These are phyloP conservation scores for Biscutella auriculata DNA, from an alignment of 441 rosid species.

Conservation along the genomic window DNA sequence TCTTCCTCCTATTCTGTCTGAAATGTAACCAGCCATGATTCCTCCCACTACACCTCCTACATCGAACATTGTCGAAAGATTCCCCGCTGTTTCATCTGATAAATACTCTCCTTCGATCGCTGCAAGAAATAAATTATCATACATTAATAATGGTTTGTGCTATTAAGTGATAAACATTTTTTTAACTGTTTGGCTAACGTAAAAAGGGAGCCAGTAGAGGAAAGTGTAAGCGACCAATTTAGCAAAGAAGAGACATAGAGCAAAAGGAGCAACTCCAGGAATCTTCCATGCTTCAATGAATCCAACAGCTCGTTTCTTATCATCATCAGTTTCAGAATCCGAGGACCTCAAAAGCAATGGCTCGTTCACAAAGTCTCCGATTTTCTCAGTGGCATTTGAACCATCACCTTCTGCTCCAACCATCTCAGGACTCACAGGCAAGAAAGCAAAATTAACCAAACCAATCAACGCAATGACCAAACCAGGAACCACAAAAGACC, in stretches of 20 bases:
- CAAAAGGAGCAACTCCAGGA: conserved; percentile 92
- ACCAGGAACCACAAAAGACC: conserved; percentile 92
- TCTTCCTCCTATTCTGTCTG: conserved; percentile 63
- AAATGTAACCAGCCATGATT: conserved; percentile 82
- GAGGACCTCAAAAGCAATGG: conserved; percentile 36
- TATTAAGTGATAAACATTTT: no score
- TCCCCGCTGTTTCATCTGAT: conserved; percentile 65
- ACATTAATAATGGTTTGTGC: not conserved
- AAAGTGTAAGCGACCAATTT: conserved; percentile 94
- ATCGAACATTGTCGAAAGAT: conserved; percentile 79
- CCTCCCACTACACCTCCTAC: conserved; percentile 94
- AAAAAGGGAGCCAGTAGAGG: conserved; percentile 97
- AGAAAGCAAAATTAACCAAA: conserved; percentile 43
- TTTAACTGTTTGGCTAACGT: conserved; percentile 88
- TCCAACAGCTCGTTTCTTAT: conserved; percentile 61
- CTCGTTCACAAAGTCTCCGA: conserved; percentile 29
- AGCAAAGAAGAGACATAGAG: conserved; percentile 84
- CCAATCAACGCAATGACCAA: conserved; percentile 43
- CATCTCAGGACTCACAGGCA: conserved; percentile 64
- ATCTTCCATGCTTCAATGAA: conserved; percentile 93
- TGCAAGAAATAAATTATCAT: conserved; percentile 32
- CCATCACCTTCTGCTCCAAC: no score
- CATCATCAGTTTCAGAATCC: conserved; percentile 22
- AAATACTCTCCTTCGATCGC: conserved; percentile 79
- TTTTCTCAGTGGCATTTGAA: no score